Evolutionary conservation across 2,329 filamentous ascomycete species (phyloP), one percentile per base, ranked within the genome.

Genomic region (Hymenoscyphus fructigenus): DNA sequence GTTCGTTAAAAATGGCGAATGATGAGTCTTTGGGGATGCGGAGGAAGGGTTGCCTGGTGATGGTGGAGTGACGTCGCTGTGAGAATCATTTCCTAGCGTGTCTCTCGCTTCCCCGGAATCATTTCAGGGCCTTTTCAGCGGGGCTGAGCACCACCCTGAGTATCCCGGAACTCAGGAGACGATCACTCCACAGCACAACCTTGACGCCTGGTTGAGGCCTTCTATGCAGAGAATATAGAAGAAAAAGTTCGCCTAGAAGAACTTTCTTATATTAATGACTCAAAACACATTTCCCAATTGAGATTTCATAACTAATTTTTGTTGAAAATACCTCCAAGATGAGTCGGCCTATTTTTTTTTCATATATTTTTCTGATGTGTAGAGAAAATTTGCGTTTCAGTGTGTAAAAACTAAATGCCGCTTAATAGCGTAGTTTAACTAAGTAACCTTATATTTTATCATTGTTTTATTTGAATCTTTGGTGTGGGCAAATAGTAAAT

Each of bases 11-110:
- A 14, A 28, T 9, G 34, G 12, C 34, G 38, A 47, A 41, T 59
- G 34, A 41, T 23, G 20, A 20, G 36, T n/a, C 23, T 59, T 41
- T 26, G 34, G n/a, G 15, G 5, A 36, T 17, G 47, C 12, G 34
- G 59, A 41, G 14, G 29, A n/a, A 38, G 36, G 57, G 57, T 38
- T 36, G 32, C 32, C 57, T 59, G 57, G 17, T 59, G 50, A 55
- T 55, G 55, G 29, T 57, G 55, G 29, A 57, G 23, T 57, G 57
- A 59, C 57, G 47, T 53, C 20, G 20, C 20, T 2, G 20, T 10
- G 23, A 14, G 47, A 50, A 23, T 53, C 47, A 23, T 23, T 50
- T 50, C 44, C 47, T 23, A 53, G 47, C 20, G 20, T 23, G 47
- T 53, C 3, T 23, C 20, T 26, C 6, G 47, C 20, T 26, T 38